Evolutionary conservation across 139 green algal species (phyloP), one percentile per base, ranked within the genome.

Genomic region (Gonium pectorale): DNA sequence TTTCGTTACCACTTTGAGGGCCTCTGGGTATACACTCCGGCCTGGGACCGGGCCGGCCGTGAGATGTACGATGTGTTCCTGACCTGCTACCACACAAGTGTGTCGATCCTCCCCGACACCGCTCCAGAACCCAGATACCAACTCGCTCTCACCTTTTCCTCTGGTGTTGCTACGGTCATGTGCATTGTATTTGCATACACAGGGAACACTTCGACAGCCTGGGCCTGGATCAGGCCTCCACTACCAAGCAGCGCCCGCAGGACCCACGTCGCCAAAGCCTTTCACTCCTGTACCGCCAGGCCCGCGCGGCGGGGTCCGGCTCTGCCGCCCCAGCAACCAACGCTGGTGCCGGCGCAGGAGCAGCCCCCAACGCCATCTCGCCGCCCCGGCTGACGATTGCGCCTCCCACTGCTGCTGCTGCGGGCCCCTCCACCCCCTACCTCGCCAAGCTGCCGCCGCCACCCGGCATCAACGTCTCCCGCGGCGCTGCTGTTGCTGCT

Each of bases 141-240:
- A n/a, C n/a, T n/a, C n/a, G n/a, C n/a, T n/a, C n/a, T n/a, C n/a
- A n/a, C n/a, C n/a, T n/a, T n/a, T n/a, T n/a, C n/a, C n/a, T n/a
- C n/a, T n/a, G n/a, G n/a, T n/a, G n/a, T n/a, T n/a, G n/a, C n/a
- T n/a, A n/a, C n/a, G n/a, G n/a, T n/a, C 9, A 52, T 69, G 35
- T 49, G 46, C 0, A 33, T 35, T 33, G 80, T n/a, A n/a, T n/a
- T n/a, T n/a, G n/a, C n/a, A n/a, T n/a, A 52, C 72, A 31, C 73
- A 90, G 81, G 70, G 70, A 86, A 26, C 86, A 92, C 79, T 92
- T 92, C 62, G 82, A 85, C 78, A 80, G 78, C 63, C 79, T 90
- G 21, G 79, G 78, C 52, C 62, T 90, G 49, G 79, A 85, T 64
- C 81, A 90, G 67, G 40, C 38, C 9, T 89, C 75, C 54, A 67